These are phyloP conservation scores for Penicillium arizonense DNA, from an alignment of 495 filamentous ascomycete species.

Conservation along the genomic window DNA sequence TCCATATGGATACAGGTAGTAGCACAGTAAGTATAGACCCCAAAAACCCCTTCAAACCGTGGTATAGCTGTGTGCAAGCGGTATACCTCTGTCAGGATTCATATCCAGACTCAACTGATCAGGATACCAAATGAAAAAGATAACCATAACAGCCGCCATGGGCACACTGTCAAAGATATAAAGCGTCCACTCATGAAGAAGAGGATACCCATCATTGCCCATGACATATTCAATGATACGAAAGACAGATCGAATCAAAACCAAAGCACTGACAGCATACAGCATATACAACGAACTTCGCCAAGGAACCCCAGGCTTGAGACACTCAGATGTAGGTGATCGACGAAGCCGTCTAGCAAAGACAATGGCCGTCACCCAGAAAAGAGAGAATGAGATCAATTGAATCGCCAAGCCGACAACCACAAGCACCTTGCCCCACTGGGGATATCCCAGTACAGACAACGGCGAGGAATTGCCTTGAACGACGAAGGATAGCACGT, in stretches of 20 bases:
- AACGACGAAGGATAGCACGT: slow-evolving; percentile 17
- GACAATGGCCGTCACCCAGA: slow-evolving; percentile 25
- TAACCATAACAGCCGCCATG: slow-evolving; percentile 50
- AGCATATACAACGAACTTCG: slow-evolving; percentile 44
- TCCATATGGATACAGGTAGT: too few species aligned
- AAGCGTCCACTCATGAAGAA: slow-evolving; percentile 31
- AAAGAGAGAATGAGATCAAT: slow-evolving; percentile 35
- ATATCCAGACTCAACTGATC: neutral
- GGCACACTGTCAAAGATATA: slow-evolving; percentile 24
- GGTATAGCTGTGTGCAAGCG: too few species aligned
- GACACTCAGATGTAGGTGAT: slow-evolving; percentile 17
- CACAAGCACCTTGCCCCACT: slow-evolving; percentile 16
- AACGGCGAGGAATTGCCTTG: slow-evolving; percentile 10
- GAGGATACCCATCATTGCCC: slow-evolving; percentile 46
- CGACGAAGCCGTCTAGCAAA: slow-evolving; percentile 27
- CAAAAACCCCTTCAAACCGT: too few species aligned
- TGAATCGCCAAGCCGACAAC: slow-evolving; percentile 33
- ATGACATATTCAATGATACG: slow-evolving; percentile 58
- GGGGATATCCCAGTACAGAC: slow-evolving; percentile 4
- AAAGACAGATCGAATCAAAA: slow-evolving; percentile 57
- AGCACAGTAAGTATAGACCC: too few species aligned
- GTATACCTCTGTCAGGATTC: too few species aligned
- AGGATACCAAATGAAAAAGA: slow-evolving; percentile 33
- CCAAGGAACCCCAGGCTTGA: slow-evolving; percentile 37
- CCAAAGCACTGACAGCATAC: slow-evolving; percentile 48